phyloP scores from a whole-genome alignment of 163 green algal species.

The Volvox carteri region DNA sequence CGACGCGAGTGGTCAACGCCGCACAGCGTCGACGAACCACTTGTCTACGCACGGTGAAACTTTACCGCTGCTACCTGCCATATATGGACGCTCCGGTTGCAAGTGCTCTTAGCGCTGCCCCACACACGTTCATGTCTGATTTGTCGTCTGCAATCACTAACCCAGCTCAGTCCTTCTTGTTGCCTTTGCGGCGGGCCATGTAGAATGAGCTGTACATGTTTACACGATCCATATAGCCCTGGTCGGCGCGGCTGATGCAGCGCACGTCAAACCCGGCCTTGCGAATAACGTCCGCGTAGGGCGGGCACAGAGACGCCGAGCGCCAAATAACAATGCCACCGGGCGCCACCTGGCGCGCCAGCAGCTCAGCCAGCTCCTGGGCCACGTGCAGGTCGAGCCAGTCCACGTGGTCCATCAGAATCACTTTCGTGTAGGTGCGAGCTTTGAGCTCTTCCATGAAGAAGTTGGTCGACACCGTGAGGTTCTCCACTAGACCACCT shows the following conservation, averaged over 20 bases:
- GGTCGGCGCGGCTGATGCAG: conserved; percentile 78
- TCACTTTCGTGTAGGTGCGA: conserved; percentile 96
- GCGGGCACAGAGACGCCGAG: conserved; percentile 87
- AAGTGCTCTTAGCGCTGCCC: no score
- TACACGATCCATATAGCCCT: conserved; percentile 90
- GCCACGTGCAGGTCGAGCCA: conserved; percentile 85
- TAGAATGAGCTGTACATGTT: conserved; percentile 77
- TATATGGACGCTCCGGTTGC: no score
- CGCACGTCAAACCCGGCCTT: conserved; percentile 92
- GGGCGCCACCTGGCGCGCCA: conserved; percentile 78
- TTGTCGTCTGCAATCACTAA: no score
- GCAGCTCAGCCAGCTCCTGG: conserved; percentile 72
- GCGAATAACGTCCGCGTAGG: conserved; percentile 88
- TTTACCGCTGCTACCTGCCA: no score
- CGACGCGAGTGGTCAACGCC: no score
- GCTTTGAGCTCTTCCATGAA: conserved; percentile 93
- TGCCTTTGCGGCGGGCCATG: conserved; percentile 72
- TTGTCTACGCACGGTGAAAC: no score
- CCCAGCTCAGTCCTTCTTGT: conserved; percentile 52
- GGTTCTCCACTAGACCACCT: conserved; percentile 74
- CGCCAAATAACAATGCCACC: conserved; percentile 98
- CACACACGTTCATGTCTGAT: no score
- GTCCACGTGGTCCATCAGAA: conserved; percentile 99
- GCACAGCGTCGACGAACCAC: no score
- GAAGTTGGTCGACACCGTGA: conserved; percentile 88